Evolutionary conservation across 106 monocot genomes (phyloP).

Genomic region (Dendrobium officinale): DNA sequence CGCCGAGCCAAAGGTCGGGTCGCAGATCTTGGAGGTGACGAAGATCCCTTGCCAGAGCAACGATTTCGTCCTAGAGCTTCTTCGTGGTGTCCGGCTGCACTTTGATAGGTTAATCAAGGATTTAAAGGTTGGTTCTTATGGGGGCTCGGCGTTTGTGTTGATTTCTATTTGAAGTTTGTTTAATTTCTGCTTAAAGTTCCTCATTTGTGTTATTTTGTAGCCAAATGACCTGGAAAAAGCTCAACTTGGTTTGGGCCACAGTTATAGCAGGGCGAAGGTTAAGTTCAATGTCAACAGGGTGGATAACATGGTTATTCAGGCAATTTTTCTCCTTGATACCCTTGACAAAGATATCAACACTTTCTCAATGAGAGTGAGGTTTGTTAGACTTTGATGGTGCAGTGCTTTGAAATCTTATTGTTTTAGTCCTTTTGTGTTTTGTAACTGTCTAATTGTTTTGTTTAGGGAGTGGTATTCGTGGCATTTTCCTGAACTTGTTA

Average conservation of each 20-base stretch:
- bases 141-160: neutral
- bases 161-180: neutral
- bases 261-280: constrained; percentile 50
- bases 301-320: constrained; percentile 99
- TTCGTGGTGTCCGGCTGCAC: constrained; percentile 78
- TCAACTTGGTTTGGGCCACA: constrained; percentile 59
- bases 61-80: constrained; percentile 72
- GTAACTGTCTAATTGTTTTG: neutral
- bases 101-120: constrained; percentile 79
- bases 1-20: constrained; percentile 78
- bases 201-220: constrained; percentile 19
- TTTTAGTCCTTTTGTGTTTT: neutral
- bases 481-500: constrained; percentile 91
- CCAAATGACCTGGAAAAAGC: constrained; percentile 80
- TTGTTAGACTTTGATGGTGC: constrained; percentile 9
- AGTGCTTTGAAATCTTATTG: neutral
- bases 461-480: constrained; percentile 92
- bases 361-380: constrained; percentile 99
- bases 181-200: neutral
- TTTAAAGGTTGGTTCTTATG: constrained; percentile 52
- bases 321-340: constrained; percentile 86
- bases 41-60: constrained; percentile 87
- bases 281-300: constrained; percentile 98
- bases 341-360: constrained; percentile 93
- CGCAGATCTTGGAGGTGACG: constrained; percentile 69